Conservation (phyloP, 305 asterid species). For the Fraxinus sp. region DNA sequence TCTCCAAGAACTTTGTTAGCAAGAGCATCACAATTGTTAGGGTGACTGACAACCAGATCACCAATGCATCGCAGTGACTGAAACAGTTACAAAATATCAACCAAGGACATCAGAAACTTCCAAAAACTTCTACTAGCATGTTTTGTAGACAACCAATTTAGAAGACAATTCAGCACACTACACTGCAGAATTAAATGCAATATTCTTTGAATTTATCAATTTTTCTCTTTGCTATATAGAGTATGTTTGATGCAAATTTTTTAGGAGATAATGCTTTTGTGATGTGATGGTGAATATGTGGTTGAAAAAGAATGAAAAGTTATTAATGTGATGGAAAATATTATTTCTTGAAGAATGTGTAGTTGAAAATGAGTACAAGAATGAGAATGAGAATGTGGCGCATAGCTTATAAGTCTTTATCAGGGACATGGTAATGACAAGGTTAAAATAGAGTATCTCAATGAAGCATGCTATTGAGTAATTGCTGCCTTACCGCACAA, state of each 20-base stretch:
- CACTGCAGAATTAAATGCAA: background rate
- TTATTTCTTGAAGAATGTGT: too few relatives aligned
- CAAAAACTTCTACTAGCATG: slow-evolving; percentile 2
- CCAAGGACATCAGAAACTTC: slow-evolving; percentile 17
- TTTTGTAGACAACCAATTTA: background rate
- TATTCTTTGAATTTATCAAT: background rate
- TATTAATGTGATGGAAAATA: too few relatives aligned
- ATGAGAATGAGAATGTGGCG: too few relatives aligned
- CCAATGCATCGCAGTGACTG: slow-evolving; percentile 93
- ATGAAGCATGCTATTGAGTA: slow-evolving; percentile 11
- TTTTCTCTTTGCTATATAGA: background rate
- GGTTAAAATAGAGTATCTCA: background rate
- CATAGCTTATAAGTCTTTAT: slow-evolving; percentile 5
- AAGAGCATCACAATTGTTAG: slow-evolving; percentile 79
- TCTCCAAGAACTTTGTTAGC: slow-evolving; percentile 84
- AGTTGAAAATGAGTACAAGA: too few relatives aligned
- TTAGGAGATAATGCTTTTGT: too few relatives aligned
- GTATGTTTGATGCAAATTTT: too few relatives aligned
- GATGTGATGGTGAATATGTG: too few relatives aligned
- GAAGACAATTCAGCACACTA: slow-evolving; percentile 7
- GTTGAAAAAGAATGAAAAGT: too few relatives aligned
- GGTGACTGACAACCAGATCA: slow-evolving; percentile 62
- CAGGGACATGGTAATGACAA: slow-evolving; percentile 1
- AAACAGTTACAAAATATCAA: slow-evolving; percentile 22
- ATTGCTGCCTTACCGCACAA: slow-evolving; percentile 61